Percentiles rank a stretch among this genome's conserved stretches.
Evolutionary conservation across 176 grass and related monocot species (phyloP).

Genomic region (Melocanna baccifera): DNA sequence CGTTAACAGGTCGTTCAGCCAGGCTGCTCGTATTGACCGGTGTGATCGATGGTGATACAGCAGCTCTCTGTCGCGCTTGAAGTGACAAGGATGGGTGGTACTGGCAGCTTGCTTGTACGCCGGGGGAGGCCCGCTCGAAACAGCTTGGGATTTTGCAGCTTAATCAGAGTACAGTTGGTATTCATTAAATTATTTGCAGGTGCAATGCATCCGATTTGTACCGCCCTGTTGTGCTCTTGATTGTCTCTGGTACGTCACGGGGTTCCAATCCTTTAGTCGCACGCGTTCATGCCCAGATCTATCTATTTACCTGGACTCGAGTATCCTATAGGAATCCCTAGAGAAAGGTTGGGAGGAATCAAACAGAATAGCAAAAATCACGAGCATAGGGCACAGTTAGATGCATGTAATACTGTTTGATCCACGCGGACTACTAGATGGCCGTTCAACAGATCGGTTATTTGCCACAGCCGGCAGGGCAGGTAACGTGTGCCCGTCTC

Average conservation of each 20-base stretch:
- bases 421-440: neutral
- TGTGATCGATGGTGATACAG: neutral
- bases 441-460: neutral
- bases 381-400: neutral
- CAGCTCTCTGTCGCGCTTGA: neutral
- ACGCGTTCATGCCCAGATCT: slow-evolving; percentile 26
- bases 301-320: neutral
- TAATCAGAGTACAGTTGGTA: slow-evolving; percentile 30
- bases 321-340: slow-evolving; percentile 29
- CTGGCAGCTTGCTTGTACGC: neutral
- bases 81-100: slow-evolving; percentile 22
- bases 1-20: neutral
- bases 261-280: slow-evolving; percentile 16
- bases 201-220: slow-evolving; percentile 32
- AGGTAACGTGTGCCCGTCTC: too few species aligned
- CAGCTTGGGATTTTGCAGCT: slow-evolving; percentile 12
- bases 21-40: neutral
- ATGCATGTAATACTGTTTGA: neutral
- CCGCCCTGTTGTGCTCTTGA: slow-evolving; percentile 22
- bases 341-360: neutral
- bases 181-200: neutral
- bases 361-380: neutral
- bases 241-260: neutral
- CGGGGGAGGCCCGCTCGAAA: neutral
- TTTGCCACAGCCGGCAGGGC: too few species aligned